Evolutionary conservation across 768 basidiomycete species (phyloP).

Genomic region (Tremella fuciformis): DNA sequence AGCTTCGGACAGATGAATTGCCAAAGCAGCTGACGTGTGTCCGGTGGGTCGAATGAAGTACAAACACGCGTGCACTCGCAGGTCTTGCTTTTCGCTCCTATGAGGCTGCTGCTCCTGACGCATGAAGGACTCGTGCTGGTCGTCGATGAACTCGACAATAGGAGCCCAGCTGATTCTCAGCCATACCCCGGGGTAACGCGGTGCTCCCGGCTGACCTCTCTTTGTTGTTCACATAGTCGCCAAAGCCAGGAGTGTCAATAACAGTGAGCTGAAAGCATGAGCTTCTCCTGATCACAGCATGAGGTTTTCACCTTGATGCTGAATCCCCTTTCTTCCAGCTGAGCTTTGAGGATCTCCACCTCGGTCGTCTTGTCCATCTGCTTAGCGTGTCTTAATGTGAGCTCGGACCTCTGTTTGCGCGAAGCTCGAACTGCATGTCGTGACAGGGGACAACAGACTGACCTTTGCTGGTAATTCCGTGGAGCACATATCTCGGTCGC

Average conservation of each 20-base stretch:
- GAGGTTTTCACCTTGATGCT: slow-evolving; percentile 66
- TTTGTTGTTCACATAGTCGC: slow-evolving; percentile 99
- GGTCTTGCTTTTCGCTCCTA: slow-evolving; percentile 86
- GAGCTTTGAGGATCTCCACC: slow-evolving; percentile 98
- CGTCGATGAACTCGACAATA: slow-evolving; percentile 85
- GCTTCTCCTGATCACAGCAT: neutral
- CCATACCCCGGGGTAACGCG: neutral
- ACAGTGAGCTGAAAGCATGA: slow-evolving; percentile 69
- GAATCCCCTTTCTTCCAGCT: slow-evolving; percentile 98
- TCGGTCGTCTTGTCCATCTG: slow-evolving; percentile 98
- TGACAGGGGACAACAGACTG: slow-evolving; percentile 8
- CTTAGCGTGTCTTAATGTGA: slow-evolving; percentile 59
- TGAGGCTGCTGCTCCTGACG: slow-evolving; percentile 99
- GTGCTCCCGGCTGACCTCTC: slow-evolving; percentile 62
- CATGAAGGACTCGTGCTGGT: slow-evolving; percentile 56
- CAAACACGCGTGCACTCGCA: slow-evolving; percentile 92
- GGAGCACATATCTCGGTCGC: slow-evolving; percentile 89
- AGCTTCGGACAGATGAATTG: neutral
- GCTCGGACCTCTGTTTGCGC: slow-evolving; percentile 53
- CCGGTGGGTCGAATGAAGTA: slow-evolving; percentile 97
- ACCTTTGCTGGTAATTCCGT: slow-evolving; percentile 71
- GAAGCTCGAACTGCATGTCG: neutral
- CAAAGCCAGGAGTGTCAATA: slow-evolving; percentile 98
- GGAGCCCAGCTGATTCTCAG: slow-evolving; percentile 68
- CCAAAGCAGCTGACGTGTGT: slow-evolving; percentile 69